A percentile compares a stretch with the other conserved stretches of the same genome.
phyloP scores from a whole-genome alignment of 805 yeast species.

The Isabelozyma heimii region DNA sequence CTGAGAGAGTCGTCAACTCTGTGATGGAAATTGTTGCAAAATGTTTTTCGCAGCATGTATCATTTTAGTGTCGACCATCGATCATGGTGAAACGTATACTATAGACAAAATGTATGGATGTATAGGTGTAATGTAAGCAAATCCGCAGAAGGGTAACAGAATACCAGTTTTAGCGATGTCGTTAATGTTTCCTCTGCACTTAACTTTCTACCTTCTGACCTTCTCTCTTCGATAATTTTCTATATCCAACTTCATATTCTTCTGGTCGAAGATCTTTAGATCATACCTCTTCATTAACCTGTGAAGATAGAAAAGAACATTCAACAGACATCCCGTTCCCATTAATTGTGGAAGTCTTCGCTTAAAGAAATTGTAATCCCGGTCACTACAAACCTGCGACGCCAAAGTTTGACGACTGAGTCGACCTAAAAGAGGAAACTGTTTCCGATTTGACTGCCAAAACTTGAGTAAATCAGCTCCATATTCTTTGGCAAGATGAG shows the following conservation, averaged over 20 bases:
- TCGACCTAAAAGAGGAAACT: conserved; percentile 12
- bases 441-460: conserved; percentile 16
- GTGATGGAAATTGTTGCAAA: no score
- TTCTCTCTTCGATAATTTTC: conserved; percentile 9
- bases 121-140: no score
- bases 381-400: conserved; percentile 15
- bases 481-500: conserved; percentile 10
- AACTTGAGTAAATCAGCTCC: conserved; percentile 14
- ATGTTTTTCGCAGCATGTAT: no score
- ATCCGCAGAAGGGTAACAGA: no score
- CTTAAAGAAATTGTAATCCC: conserved; percentile 5
- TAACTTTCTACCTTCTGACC: no score
- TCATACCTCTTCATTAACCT: conserved; percentile 12
- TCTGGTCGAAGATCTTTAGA: conserved; percentile 12
- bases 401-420: conserved; percentile 12
- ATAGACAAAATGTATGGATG: no score
- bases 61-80: no score
- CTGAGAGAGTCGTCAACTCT: no score
- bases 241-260: conserved; percentile 12
- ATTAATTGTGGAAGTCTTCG: conserved; percentile 7
- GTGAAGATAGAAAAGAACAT: conserved; percentile 14
- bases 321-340: conserved; percentile 7
- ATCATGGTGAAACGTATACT: no score
- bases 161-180: no score
- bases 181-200: no score